Evolutionary conservation across 495 filamentous ascomycete genomes (phyloP).

Genomic region (Bombardia bombarda): DNA sequence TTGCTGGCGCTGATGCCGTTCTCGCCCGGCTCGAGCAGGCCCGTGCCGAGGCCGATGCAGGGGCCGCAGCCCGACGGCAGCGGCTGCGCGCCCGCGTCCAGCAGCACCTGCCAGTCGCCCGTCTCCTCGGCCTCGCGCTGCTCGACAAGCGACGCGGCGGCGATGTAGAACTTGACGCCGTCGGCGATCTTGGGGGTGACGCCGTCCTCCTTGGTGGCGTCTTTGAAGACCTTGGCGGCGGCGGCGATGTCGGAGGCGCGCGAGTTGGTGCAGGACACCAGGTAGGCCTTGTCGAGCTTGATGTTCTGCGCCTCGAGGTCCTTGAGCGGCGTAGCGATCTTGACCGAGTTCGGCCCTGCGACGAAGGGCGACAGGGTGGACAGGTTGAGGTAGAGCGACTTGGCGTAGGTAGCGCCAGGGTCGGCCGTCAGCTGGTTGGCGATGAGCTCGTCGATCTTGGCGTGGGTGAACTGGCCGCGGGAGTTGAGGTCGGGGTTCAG

Average conservation of each 20-base stretch:
- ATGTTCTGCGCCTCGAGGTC: slow-evolving; percentile 70
- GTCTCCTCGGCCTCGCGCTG: slow-evolving; percentile 69
- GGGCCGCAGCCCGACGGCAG: slow-evolving; percentile 78
- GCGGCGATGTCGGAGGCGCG: slow-evolving; percentile 74
- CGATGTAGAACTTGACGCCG: slow-evolving; percentile 83
- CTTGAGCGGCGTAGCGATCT: slow-evolving; percentile 67
- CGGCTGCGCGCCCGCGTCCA: slow-evolving; percentile 70
- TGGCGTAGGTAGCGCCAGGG: slow-evolving; percentile 72
- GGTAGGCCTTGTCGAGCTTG: slow-evolving; percentile 75
- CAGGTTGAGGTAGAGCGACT: slow-evolving; percentile 67
- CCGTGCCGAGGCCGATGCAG: slow-evolving; percentile 84
- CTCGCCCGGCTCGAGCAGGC: slow-evolving; percentile 76
- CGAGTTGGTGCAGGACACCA: slow-evolving; percentile 88
- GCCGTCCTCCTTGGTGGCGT: slow-evolving; percentile 55
- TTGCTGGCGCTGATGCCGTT: slow-evolving; percentile 86
- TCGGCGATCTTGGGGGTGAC: slow-evolving; percentile 65
- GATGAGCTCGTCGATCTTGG: slow-evolving; percentile 63
- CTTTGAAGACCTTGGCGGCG: slow-evolving; percentile 80
- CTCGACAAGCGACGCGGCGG: slow-evolving; percentile 76
- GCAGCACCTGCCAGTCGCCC: slow-evolving; percentile 81
- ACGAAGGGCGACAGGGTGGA: slow-evolving; percentile 82
- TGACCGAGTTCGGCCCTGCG: slow-evolving; percentile 87
- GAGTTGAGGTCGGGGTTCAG: slow-evolving; percentile 23
- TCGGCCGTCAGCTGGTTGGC: slow-evolving; percentile 61
- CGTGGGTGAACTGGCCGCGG: slow-evolving; percentile 53